phyloP scores from a whole-genome alignment of 176 grass and related monocot genomes.

The Musa beccarii region DNA sequence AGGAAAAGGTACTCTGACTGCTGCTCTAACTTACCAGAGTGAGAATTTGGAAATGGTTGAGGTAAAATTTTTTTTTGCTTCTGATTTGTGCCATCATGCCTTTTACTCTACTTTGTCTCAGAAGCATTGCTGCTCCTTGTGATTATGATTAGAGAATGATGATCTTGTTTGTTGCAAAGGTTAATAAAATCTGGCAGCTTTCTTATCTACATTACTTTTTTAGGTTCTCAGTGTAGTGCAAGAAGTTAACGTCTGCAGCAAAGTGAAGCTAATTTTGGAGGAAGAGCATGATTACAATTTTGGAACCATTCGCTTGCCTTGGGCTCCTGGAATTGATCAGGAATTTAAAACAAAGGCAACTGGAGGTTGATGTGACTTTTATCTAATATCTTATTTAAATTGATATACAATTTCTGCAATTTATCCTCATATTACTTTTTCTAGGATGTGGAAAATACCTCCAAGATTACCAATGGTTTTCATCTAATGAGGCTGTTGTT shows the following conservation, averaged over 20 bases:
- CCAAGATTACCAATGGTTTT: conserved; percentile 73
- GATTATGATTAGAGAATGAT: not conserved
- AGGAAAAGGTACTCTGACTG: conserved; percentile 62
- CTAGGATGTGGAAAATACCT: conserved; percentile 66
- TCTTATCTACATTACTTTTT: conserved; percentile 24
- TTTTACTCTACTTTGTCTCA: not conserved
- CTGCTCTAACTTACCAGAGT: conserved; percentile 49
- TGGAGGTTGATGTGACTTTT: conserved; percentile 54
- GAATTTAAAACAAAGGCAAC: conserved; percentile 59
- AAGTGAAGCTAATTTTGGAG: conserved; percentile 71
- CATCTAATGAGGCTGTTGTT: conserved; percentile 58
- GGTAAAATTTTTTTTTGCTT: conserved; percentile 34
- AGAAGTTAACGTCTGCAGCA: conserved; percentile 84
- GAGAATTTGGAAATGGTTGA: conserved; percentile 43
- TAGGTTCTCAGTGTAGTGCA: conserved; percentile 76
- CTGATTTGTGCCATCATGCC: not conserved
- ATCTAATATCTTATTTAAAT: conserved; percentile 20
- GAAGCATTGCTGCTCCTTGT: not conserved
- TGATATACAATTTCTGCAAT: conserved; percentile 33
- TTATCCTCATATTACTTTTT: conserved; percentile 6
- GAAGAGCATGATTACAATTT: conserved; percentile 37
- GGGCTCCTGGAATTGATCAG: conserved; percentile 72
- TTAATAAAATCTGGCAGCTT: conserved; percentile 20
- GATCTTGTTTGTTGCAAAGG: not conserved
- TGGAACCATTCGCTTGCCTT: conserved; percentile 60